Base-by-base conservation (phyloP, 495 filamentous ascomycete genomes). In the Paragyromitra xinjiangensis region DNA sequence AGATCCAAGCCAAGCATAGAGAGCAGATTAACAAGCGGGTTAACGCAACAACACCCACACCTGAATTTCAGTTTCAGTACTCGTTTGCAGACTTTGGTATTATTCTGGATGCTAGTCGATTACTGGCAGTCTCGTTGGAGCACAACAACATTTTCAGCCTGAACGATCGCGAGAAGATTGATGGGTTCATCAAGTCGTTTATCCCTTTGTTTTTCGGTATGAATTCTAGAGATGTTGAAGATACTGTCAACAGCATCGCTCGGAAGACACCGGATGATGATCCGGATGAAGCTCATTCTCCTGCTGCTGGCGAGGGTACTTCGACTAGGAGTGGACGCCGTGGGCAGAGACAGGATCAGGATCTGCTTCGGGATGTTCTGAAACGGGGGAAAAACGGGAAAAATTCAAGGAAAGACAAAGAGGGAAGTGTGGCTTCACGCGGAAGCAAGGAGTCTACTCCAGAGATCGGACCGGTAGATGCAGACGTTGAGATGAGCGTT, bases 171-270 rank as follows among this genome's bases (percentile, higher is more conserved):
- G 87, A 91, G 69, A 90, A 91, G 34, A 89, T 97, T 45, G 87
- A 90, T 76, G 89, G 89, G 19, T 98, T 98, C 83, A 90, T 98
- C 76, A 92, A 93, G 81, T 91, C 91, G 34, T 97, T 98, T 77
- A 89, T 98, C 67, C 90, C 94, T 0, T 85, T 89, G 0, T 98
- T 98, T 86, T 98, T 98, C 77, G 93, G 92, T 53, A 86, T 98
- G 75, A 88, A 95, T 59, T 88, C 89, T 3, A 90, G 92, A 7
- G 88, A 87, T 22, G 93, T 97, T 71, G 89, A 92, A 71, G 88
- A 91, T n/a, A 89, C 89, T 65, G 89, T 97, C 76, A 88, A 89
- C 70, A 92, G 92, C 77, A 88, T 93, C 37, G 88, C 90, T 29
- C 83, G 89, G 77, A 73, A 90, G 83, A 85, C 89, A 82, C 82